These are phyloP conservation scores for Yamadazyma endophytica DNA, from an alignment of 805 yeast species.

Conservation along the genomic window DNA sequence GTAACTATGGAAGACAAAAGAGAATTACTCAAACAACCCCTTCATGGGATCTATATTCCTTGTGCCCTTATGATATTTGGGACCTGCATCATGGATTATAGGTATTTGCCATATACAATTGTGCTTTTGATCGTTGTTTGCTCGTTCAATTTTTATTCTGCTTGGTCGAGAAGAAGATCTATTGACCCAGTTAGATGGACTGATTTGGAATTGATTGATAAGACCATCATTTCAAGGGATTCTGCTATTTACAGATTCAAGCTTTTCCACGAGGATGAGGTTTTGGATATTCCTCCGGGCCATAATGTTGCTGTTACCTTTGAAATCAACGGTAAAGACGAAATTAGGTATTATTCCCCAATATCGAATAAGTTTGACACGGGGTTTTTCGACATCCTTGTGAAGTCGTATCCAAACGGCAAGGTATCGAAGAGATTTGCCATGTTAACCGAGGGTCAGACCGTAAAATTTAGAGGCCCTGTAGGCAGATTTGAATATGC, in stretches of 20 bases:
- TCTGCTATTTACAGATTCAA: slow-evolving; percentile 73
- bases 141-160: slow-evolving; percentile 33
- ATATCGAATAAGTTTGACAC: slow-evolving; percentile 64
- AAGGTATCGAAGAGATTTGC: slow-evolving; percentile 67
- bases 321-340: slow-evolving; percentile 46
- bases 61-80: slow-evolving; percentile 58
- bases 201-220: slow-evolving; percentile 65
- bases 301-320: slow-evolving; percentile 66
- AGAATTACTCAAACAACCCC: slow-evolving; percentile 60
- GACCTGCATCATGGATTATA: slow-evolving; percentile 47
- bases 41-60: slow-evolving; percentile 77
- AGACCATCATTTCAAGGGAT: slow-evolving; percentile 67
- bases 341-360: slow-evolving; percentile 70
- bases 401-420: slow-evolving; percentile 73
- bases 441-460: slow-evolving; percentile 56
- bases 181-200: slow-evolving; percentile 54
- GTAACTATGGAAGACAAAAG: slow-evolving; percentile 36
- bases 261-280: slow-evolving; percentile 55
- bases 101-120: slow-evolving; percentile 44
- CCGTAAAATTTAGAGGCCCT: slow-evolving; percentile 73
- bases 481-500: slow-evolving; percentile 65
- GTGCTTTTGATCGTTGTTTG: slow-evolving; percentile 32
- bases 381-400: slow-evolving; percentile 73
- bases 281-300: slow-evolving; percentile 66
- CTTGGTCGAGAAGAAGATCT: slow-evolving; percentile 39